Percentiles rank a stretch among this genome's conserved stretches.
Evolutionary conservation across 2,329 filamentous ascomycete species (phyloP).

Genomic region (Fusarium sp.): DNA sequence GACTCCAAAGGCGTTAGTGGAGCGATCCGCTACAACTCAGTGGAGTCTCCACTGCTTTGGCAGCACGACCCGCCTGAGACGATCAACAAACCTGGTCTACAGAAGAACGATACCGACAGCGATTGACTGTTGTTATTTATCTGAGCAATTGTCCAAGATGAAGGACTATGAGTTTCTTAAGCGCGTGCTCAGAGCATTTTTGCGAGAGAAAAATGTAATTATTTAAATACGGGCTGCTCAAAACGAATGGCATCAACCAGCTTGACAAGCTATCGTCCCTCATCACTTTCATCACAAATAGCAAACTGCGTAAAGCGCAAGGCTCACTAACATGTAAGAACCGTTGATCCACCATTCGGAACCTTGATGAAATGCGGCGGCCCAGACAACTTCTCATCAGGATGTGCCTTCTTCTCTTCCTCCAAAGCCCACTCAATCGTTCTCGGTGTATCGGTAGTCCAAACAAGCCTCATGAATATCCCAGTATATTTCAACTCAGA

Average conservation of each 20-base stretch:
- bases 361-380: slow-evolving; percentile 25
- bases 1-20: no score
- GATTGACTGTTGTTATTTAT: no score
- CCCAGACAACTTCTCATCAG: neutral
- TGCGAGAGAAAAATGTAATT: no score
- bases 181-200: no score
- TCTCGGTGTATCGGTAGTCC: slow-evolving; percentile 28
- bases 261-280: neutral
- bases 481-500: slow-evolving; percentile 29
- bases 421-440: slow-evolving; percentile 40
- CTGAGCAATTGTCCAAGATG: no score
- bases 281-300: no score
- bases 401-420: slow-evolving; percentile 20
- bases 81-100: no score
- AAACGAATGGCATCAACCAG: neutral
- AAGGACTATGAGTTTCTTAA: no score
- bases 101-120: no score
- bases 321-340: slow-evolving; percentile 9
- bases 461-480: slow-evolving; percentile 26
- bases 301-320: no score
- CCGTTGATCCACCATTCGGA: slow-evolving; percentile 29
- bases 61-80: neutral
- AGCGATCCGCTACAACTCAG: neutral
- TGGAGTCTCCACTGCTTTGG: neutral
- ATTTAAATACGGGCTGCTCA: no score